These are phyloP conservation scores for Thozetella sp. DNA, from an alignment of 495 filamentous ascomycete species.

Conservation along the genomic window DNA sequence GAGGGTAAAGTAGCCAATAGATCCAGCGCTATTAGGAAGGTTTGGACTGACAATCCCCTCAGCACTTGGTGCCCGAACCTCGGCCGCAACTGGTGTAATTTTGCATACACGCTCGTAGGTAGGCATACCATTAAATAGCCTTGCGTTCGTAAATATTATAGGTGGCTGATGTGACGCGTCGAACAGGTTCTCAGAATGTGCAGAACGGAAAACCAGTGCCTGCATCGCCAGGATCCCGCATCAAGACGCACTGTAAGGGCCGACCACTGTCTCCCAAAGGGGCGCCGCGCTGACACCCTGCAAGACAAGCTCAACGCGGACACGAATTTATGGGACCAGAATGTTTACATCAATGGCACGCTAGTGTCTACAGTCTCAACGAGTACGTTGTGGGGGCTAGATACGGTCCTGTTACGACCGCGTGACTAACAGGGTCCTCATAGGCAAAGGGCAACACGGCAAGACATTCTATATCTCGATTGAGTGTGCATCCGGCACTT, in stretches of 20 bases:
- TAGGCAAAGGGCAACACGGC: slow-evolving; percentile 9
- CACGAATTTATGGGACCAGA: slow-evolving; percentile 8
- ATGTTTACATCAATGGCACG: slow-evolving; percentile 5
- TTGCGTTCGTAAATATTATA: neutral
- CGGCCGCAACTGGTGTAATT: slow-evolving; percentile 12
- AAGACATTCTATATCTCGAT: slow-evolving; percentile 9
- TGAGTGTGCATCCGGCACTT: slow-evolving; percentile 4
- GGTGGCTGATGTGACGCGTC: neutral
- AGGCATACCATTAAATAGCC: neutral
- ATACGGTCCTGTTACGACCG: neutral
- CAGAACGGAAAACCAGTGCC: slow-evolving; percentile 3
- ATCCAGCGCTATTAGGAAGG: neutral
- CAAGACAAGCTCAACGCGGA: slow-evolving; percentile 8
- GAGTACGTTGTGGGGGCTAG: slow-evolving; percentile 2
- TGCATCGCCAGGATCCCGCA: slow-evolving; percentile 4
- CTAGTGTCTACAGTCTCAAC: slow-evolving; percentile 7
- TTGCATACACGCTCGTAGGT: slow-evolving; percentile 8
- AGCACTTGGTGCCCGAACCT: slow-evolving; percentile 4
- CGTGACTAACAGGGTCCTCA: neutral
- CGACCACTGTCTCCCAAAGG: neutral
- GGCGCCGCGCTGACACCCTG: neutral
- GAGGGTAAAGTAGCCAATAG: neutral
- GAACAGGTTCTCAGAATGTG: neutral
- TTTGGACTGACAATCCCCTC: neutral
- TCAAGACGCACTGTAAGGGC: slow-evolving; percentile 10